These are phyloP conservation scores for Cercis canadensis DNA, from an alignment of 306 rosid genomes.

Conservation along the genomic window DNA sequence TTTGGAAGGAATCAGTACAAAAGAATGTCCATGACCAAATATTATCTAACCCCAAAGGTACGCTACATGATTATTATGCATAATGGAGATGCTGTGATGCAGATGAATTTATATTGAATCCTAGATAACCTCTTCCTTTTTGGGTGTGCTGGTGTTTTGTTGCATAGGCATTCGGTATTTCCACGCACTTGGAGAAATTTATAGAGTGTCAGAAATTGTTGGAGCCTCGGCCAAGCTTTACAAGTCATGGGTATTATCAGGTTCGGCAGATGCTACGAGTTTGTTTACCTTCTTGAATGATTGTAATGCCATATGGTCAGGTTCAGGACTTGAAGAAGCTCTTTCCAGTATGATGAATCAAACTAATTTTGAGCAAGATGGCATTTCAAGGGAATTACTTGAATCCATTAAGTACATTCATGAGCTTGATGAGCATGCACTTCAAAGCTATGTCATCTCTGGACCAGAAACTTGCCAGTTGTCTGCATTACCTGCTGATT, in stretches of 20 bases:
- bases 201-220: slow-evolving; percentile 73
- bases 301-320: slow-evolving; percentile 71
- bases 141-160: slow-evolving; percentile 29
- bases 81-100: slow-evolving; percentile 30
- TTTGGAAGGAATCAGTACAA: slow-evolving; percentile 74
- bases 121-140: slow-evolving; percentile 23
- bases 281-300: slow-evolving; percentile 62
- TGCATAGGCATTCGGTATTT: slow-evolving; percentile 68
- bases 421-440: slow-evolving; percentile 60
- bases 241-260: slow-evolving; percentile 72
- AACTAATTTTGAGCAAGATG: slow-evolving; percentile 42
- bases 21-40: slow-evolving; percentile 58
- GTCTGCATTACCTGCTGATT: slow-evolving; percentile 67
- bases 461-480: slow-evolving; percentile 68
- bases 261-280: slow-evolving; percentile 46
- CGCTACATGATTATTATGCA: slow-evolving; percentile 38
- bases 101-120: slow-evolving; percentile 25
- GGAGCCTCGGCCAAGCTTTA: slow-evolving; percentile 69
- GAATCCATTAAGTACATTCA: slow-evolving; percentile 67
- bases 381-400: slow-evolving; percentile 47
- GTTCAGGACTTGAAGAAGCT: slow-evolving; percentile 81
- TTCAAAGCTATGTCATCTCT: slow-evolving; percentile 54
- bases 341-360: slow-evolving; percentile 53
- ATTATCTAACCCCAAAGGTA: slow-evolving; percentile 73
- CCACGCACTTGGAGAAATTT: slow-evolving; percentile 83